Conservation (phyloP, 2,329 filamentous ascomycete genomes). For the Chaetomium sp. region DNA sequence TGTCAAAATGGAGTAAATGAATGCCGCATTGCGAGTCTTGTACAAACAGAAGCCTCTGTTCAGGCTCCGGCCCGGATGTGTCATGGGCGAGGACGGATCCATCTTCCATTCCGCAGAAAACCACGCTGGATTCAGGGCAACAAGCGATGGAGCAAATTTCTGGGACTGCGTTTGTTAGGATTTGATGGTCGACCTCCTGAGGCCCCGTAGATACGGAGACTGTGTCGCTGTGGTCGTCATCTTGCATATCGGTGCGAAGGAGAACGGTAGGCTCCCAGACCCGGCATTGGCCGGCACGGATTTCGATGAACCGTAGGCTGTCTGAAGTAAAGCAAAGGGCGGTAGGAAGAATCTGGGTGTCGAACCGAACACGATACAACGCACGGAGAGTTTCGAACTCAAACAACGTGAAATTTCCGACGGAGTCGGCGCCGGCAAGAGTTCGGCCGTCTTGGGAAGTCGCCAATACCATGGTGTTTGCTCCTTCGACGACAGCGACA, state of each 20-base stretch:
- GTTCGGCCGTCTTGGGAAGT: conserved; percentile 27
- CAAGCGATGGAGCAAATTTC: conserved; percentile 19
- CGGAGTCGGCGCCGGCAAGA: conserved; percentile 23
- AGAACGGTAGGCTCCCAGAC: conserved; percentile 25
- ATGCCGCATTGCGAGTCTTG: conserved; percentile 6
- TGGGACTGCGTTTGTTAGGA: not conserved
- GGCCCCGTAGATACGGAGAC: conserved; percentile 6
- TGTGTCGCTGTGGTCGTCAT: conserved; percentile 17
- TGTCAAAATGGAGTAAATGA: conserved; percentile 18
- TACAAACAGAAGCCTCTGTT: conserved; percentile 15
- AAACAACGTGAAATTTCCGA: conserved; percentile 25
- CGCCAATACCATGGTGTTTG: conserved; percentile 21
- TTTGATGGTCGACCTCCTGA: conserved; percentile 10
- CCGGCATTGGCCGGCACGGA: conserved; percentile 19
- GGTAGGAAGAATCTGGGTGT: conserved; percentile 3
- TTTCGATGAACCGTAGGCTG: conserved; percentile 19
- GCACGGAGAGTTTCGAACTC: conserved; percentile 23
- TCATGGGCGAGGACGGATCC: conserved; percentile 21
- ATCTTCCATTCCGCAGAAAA: conserved; percentile 21
- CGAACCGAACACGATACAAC: conserved; percentile 16
- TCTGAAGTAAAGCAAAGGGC: conserved; percentile 21
- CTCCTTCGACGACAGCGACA: not conserved
- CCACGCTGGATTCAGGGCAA: not conserved
- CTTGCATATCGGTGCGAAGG: conserved; percentile 12
- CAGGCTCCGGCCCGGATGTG: conserved; percentile 10